Evolutionary conservation across 2,329 filamentous ascomycete species (phyloP).

Genomic region (Alternaria sp.): DNA sequence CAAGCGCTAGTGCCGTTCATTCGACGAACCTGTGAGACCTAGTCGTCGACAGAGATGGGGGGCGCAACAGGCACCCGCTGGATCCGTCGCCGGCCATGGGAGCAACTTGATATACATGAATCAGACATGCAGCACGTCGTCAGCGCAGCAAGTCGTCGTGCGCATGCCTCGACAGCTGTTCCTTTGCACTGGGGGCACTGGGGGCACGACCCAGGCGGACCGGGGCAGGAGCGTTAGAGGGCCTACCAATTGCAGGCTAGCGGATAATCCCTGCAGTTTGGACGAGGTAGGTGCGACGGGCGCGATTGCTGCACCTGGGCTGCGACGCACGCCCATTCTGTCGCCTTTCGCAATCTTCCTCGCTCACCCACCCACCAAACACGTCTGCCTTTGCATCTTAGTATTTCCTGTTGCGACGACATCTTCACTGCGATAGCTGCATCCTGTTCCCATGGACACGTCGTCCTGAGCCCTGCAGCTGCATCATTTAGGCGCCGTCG

Average conservation of each 20-base stretch:
- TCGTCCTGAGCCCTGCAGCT: constrained; percentile 2
- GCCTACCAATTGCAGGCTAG: constrained; percentile 1
- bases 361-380: neutral
- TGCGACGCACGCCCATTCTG: neutral
- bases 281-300: constrained; percentile 9
- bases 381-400: neutral
- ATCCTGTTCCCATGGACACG: neutral
- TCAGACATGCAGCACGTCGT: neutral
- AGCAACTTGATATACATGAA: neutral
- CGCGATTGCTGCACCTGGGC: constrained; percentile 6
- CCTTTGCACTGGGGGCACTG: neutral
- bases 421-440: neutral
- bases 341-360: constrained; percentile 7
- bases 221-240: constrained; percentile 2
- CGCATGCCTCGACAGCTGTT: neutral
- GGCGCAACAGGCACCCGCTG: neutral
- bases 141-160: neutral
- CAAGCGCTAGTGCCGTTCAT: constrained; percentile 8
- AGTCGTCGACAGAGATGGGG: neutral
- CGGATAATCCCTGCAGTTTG: constrained; percentile 9
- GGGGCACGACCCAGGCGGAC: constrained; percentile 1
- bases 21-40: constrained; percentile 5
- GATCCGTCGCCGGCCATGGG: neutral
- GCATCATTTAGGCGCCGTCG: constrained; percentile 10
- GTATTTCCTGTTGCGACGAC: neutral